Conservation (phyloP, 2,329 filamentous ascomycete species). For the Aspergillus glaucus region DNA sequence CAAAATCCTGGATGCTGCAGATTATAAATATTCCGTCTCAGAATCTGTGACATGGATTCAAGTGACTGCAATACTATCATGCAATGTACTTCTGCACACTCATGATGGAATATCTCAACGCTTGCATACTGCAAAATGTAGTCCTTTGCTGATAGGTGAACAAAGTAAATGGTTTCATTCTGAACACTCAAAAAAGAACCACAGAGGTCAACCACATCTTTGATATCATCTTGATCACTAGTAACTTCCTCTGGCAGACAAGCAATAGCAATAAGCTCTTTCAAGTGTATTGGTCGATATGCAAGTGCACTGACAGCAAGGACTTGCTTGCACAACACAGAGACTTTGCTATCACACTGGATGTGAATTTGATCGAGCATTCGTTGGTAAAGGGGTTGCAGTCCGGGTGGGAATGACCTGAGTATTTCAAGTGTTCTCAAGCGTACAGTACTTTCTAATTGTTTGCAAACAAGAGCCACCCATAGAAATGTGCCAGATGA, state of each 20-base stretch:
- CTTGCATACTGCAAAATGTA: constrained; percentile 1
- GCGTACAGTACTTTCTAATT: neutral
- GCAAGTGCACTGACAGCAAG: neutral
- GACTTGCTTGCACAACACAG: neutral
- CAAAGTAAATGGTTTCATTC: constrained; percentile 6
- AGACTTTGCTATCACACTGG: neutral
- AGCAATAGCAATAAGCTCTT: neutral
- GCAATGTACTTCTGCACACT: neutral
- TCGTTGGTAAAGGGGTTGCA: neutral
- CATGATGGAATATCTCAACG: neutral
- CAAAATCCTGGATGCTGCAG: neutral
- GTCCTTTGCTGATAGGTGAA: constrained; percentile 14
- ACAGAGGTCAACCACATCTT: neutral
- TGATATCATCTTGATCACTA: neutral
- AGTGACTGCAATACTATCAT: neutral
- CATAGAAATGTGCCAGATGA: neutral
- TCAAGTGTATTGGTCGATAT: neutral
- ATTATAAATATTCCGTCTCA: neutral
- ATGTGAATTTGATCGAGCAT: neutral
- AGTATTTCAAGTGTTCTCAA: neutral
- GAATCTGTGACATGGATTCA: neutral
- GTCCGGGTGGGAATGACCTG: neutral
- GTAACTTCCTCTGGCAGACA: constrained; percentile 1
- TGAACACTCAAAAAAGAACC: constrained; percentile 10
- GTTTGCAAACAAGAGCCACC: neutral